A percentile compares a stretch with the other conserved stretches of the same genome.
Evolutionary conservation across 2,329 filamentous ascomycete species (phyloP).

Genomic region (Corynespora cassiicola): DNA sequence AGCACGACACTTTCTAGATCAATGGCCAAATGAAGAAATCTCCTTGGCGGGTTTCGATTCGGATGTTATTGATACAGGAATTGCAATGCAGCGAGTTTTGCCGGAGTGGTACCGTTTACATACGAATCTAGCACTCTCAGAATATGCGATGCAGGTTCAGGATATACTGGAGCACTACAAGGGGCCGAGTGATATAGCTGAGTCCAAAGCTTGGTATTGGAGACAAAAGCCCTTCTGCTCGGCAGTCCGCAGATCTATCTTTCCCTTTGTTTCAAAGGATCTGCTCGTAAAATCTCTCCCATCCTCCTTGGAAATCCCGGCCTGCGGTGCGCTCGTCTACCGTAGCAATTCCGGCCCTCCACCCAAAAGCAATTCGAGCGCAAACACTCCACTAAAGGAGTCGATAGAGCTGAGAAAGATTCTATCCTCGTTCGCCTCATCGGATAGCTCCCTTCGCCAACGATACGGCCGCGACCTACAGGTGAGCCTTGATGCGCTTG

Average conservation of each 20-base stretch:
- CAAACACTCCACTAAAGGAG: conserved; percentile 10
- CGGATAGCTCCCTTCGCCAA: conserved; percentile 40
- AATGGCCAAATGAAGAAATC: conserved; percentile 45
- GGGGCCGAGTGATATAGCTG: conserved; percentile 9
- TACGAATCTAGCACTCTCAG: conserved; percentile 53
- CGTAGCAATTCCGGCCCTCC: too few relatives aligned
- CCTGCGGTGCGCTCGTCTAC: conserved; percentile 1
- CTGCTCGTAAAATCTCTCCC: conserved; percentile 15
- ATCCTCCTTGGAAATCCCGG: conserved; percentile 1
- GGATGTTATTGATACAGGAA: conserved; percentile 41
- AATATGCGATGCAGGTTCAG: conserved; percentile 53
- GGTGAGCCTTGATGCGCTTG: conserved; percentile 36
- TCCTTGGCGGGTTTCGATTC: conserved; percentile 31
- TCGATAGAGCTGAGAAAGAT: conserved; percentile 36
- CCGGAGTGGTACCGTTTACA: conserved; percentile 57
- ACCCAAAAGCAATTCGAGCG: conserved; percentile 5
- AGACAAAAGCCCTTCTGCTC: conserved; percentile 19
- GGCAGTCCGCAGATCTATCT: conserved; percentile 13
- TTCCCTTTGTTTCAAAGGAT: conserved; percentile 15
- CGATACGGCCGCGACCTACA: conserved; percentile 44
- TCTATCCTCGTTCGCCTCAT: conserved; percentile 33
- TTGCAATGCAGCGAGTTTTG: conserved; percentile 47
- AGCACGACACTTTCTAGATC: conserved; percentile 42
- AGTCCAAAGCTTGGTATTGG: conserved; percentile 12
- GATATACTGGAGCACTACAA: conserved; percentile 42